Evolutionary conservation across 805 yeast genomes (phyloP).

Genomic region (Zygosaccharomyces pseudorouxii): DNA sequence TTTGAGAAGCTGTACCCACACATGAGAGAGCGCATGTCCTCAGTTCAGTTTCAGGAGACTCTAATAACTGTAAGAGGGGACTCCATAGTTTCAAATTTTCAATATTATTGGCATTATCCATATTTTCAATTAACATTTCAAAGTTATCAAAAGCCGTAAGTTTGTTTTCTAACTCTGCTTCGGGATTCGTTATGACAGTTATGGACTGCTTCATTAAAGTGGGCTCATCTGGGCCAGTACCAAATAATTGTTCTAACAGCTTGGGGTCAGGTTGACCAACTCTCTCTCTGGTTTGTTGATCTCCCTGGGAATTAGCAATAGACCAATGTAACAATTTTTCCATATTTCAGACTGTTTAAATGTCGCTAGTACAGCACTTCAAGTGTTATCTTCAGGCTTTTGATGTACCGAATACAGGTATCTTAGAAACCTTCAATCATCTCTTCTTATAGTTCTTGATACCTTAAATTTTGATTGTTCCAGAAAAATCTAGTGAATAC

Average conservation of each 20-base stretch:
- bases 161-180: slow-evolving; percentile 57
- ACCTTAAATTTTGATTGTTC: slow-evolving; percentile 1
- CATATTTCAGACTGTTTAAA: slow-evolving; percentile 42
- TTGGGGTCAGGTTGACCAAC: slow-evolving; percentile 78
- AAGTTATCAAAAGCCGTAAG: slow-evolving; percentile 81
- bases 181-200: slow-evolving; percentile 51
- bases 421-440: background rate
- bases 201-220: slow-evolving; percentile 79
- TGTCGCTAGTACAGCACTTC: no score
- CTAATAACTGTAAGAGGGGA: slow-evolving; percentile 52
- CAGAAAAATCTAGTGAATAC: slow-evolving; percentile 4
- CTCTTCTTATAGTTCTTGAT: background rate
- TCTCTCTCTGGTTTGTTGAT: slow-evolving; percentile 57
- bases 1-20: slow-evolving; percentile 89
- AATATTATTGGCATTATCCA: slow-evolving; percentile 92
- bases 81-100: slow-evolving; percentile 82
- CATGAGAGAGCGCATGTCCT: slow-evolving; percentile 62
- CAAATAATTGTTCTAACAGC: slow-evolving; percentile 70
- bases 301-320: slow-evolving; percentile 67
- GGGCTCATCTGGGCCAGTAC: slow-evolving; percentile 80
- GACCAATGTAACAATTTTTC: slow-evolving; percentile 94
- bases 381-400: background rate
- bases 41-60: slow-evolving; percentile 42
- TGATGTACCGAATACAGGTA: no score
- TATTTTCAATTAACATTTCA: slow-evolving; percentile 87